Percentiles rank a stretch among this genome's conserved stretches.
These are phyloP conservation scores for Penicillium aurantiogriseum DNA, from an alignment of 2,329 filamentous ascomycete species.

Conservation along the genomic window DNA sequence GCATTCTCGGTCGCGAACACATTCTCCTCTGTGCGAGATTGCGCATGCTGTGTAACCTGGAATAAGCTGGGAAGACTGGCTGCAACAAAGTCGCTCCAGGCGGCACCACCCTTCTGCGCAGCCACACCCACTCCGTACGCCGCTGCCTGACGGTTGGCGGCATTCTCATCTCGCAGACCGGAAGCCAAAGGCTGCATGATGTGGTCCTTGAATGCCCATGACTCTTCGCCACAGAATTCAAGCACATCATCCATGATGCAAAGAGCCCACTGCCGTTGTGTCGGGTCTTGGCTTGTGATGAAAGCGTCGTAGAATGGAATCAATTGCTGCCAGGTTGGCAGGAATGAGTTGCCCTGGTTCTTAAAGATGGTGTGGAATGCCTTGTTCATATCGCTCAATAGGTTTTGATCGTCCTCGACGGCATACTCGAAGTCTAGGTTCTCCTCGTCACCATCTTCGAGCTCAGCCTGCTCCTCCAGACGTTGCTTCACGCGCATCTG, in stretches of 20 bases:
- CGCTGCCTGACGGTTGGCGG: constrained; percentile 91
- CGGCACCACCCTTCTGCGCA: constrained; percentile 82
- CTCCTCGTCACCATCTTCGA: constrained; percentile 86
- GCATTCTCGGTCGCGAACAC: constrained; percentile 98
- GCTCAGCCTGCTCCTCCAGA: constrained; percentile 77
- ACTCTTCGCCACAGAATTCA: constrained; percentile 90
- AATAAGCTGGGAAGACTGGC: constrained; percentile 79
- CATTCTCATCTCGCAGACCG: constrained; percentile 79
- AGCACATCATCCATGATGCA: constrained; percentile 98
- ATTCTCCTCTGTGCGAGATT: constrained; percentile 86
- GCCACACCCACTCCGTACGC: constrained; percentile 95
- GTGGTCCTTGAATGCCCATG: constrained; percentile 79
- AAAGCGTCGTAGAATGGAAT: constrained; percentile 84
- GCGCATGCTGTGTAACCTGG: constrained; percentile 74
- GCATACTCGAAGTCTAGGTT: constrained; percentile 83
- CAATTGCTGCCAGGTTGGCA: constrained; percentile 83
- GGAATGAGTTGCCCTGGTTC: constrained; percentile 81
- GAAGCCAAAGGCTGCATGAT: constrained; percentile 84
- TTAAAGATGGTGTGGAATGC: constrained; percentile 99
- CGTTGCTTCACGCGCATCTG: constrained; percentile 80
- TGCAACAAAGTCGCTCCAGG: constrained; percentile 85
- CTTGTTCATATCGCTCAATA: constrained; percentile 99
- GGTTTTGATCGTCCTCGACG: constrained; percentile 94
- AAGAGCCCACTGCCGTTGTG: constrained; percentile 96
- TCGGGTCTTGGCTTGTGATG: constrained; percentile 75